Evolutionary conservation across 176 grass and related monocot species (phyloP).

Genomic region (Zizania latifolia): DNA sequence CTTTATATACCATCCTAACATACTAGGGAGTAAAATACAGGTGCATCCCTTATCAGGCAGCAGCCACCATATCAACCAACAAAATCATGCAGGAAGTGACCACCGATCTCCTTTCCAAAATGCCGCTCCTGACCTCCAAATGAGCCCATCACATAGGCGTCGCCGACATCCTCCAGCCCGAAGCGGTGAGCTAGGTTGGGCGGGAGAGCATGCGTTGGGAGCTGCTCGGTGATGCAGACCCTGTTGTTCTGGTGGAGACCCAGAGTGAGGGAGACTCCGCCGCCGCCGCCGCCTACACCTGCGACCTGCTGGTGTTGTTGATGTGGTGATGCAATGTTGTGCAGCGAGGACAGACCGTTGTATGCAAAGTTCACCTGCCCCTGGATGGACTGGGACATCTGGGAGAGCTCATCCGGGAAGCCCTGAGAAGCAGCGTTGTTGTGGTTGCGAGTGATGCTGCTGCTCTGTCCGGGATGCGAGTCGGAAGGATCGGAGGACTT

Average conservation of each 20-base stretch:
- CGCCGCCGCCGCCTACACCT: background rate
- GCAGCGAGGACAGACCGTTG: constrained; percentile 26
- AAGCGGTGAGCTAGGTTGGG: constrained; percentile 71
- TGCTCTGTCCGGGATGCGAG: constrained; percentile 43
- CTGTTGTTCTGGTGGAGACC: constrained; percentile 86
- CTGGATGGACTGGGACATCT: constrained; percentile 48
- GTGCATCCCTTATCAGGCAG: background rate
- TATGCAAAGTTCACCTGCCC: constrained; percentile 52
- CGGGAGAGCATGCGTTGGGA: constrained; percentile 42
- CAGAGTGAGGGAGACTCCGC: constrained; percentile 79
- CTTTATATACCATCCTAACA: constrained; percentile 53
- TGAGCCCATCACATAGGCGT: constrained; percentile 58
- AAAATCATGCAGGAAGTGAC: constrained; percentile 90
- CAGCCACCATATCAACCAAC: constrained; percentile 49
- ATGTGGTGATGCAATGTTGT: constrained; percentile 18
- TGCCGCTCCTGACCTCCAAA: constrained; percentile 67
- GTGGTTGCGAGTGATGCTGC: constrained; percentile 41
- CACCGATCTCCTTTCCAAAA: constrained; percentile 61
- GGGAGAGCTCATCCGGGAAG: constrained; percentile 55
- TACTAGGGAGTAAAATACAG: constrained; percentile 42
- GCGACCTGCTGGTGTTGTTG: constrained; percentile 31
- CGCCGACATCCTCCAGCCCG: constrained; percentile 72
- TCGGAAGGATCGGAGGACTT: constrained; percentile 39
- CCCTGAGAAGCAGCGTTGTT: constrained; percentile 29
- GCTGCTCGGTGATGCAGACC: constrained; percentile 47